A percentile compares a stretch with the other conserved stretches of the same genome.
Conservation (phyloP, 192 early-diverging fungal genomes). For the Allomyces javanicus region DNA sequence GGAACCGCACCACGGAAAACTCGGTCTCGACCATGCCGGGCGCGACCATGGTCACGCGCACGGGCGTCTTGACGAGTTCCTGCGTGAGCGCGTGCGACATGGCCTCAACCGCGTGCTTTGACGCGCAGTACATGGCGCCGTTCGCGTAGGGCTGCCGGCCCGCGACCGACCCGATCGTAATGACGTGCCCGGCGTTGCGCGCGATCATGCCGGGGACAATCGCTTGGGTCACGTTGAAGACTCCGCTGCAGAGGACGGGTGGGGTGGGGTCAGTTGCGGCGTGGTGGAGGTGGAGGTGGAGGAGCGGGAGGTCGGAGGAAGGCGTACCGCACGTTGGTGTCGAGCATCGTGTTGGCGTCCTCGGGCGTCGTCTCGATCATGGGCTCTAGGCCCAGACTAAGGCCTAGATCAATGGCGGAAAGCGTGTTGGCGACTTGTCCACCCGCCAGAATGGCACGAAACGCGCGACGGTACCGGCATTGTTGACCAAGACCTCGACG, state of each 20-base stretch:
- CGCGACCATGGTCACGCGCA: slow-evolving; percentile 55
- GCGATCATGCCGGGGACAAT: slow-evolving; percentile 58
- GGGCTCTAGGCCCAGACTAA: slow-evolving; percentile 50
- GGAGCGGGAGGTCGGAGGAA: not conserved
- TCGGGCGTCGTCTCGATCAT: slow-evolving; percentile 38
- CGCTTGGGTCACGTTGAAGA: slow-evolving; percentile 59
- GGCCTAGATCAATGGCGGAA: slow-evolving; percentile 7
- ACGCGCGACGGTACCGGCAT: slow-evolving; percentile 32
- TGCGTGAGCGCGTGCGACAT: slow-evolving; percentile 50
- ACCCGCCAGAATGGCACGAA: not conserved
- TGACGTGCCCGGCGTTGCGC: slow-evolving; percentile 48
- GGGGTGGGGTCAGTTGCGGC: not conserved
- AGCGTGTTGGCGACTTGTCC: not conserved
- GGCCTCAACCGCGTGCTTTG: slow-evolving; percentile 64
- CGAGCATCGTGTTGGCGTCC: slow-evolving; percentile 55
- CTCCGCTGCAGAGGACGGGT: slow-evolving; percentile 27
- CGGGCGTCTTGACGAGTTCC: slow-evolving; percentile 52
- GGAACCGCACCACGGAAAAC: slow-evolving; percentile 63
- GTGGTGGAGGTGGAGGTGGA: not conserved
- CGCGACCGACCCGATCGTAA: slow-evolving; percentile 66
- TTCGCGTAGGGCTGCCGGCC: slow-evolving; percentile 21
- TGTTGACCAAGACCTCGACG: slow-evolving; percentile 75
- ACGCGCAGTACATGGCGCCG: slow-evolving; percentile 65
- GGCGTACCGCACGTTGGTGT: slow-evolving; percentile 61
- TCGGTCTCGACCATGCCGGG: slow-evolving; percentile 83